Conservation (phyloP, 768 basidiomycete species). For the Trametes punicea region DNA sequence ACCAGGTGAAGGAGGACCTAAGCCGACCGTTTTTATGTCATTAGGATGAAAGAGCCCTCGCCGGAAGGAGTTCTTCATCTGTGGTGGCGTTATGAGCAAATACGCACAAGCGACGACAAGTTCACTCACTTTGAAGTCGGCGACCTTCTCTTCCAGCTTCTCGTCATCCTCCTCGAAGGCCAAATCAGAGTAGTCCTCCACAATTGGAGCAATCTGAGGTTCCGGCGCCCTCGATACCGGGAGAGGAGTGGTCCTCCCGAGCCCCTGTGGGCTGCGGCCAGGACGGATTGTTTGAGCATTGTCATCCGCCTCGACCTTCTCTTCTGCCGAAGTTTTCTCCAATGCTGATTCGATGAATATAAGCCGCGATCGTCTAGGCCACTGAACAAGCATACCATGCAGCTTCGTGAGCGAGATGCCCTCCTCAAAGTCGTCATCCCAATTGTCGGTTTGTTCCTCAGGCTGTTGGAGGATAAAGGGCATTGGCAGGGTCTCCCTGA, state of each 20-base stretch:
- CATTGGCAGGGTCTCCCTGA: conserved; percentile 44
- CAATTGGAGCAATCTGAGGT: conserved; percentile 59
- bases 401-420: conserved; percentile 86
- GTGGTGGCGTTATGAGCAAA: neutral
- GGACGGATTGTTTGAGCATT: conserved; percentile 81
- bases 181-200: conserved; percentile 92
- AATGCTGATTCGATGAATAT: conserved; percentile 40
- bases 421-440: conserved; percentile 98
- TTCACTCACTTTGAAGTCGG: conserved; percentile 69
- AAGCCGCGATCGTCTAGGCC: neutral
- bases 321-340: conserved; percentile 56
- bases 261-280: conserved; percentile 58
- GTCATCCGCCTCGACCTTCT: conserved; percentile 56
- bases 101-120: neutral
- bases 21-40: conserved; percentile 78
- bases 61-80: conserved; percentile 71
- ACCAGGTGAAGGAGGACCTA: conserved; percentile 46
- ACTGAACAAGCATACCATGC: conserved; percentile 43
- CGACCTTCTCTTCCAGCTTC: conserved; percentile 71
- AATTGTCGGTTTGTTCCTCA: conserved; percentile 90
- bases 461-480: conserved; percentile 67
- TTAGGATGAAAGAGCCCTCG: conserved; percentile 84
- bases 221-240: conserved; percentile 59
- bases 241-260: conserved; percentile 38
- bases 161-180: conserved; percentile 74